Evolutionary conservation across 805 yeast species (phyloP).

Genomic region (Ogataea parapolymorpha): DNA sequence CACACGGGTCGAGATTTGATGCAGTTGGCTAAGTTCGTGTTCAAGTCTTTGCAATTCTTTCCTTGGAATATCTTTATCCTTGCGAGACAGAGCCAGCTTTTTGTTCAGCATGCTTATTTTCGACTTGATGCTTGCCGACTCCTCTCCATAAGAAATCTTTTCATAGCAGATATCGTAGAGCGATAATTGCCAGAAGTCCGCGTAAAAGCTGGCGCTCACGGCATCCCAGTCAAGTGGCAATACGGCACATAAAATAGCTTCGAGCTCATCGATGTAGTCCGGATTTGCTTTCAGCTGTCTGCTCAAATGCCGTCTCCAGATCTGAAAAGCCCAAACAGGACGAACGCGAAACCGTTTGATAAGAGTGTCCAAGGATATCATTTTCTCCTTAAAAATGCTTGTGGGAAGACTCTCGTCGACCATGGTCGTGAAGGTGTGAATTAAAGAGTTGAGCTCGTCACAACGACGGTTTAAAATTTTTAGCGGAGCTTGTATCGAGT

Average conservation of each 20-base stretch:
- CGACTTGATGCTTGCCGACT: constrained; percentile 38
- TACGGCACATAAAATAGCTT: constrained; percentile 14
- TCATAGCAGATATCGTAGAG: constrained; percentile 67
- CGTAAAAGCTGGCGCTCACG: constrained; percentile 44
- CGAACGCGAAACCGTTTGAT: constrained; percentile 43
- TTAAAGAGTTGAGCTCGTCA: constrained; percentile 68
- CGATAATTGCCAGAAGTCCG: constrained; percentile 69
- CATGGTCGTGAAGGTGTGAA: constrained; percentile 62
- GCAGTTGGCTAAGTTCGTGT: constrained; percentile 26
- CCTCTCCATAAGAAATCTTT: constrained; percentile 46
- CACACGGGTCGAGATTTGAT: constrained; percentile 27
- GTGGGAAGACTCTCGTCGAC: constrained; percentile 47
- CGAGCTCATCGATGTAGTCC: constrained; percentile 11
- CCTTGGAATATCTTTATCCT: constrained; percentile 26
- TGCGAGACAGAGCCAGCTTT: constrained; percentile 31
- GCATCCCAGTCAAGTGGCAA: constrained; percentile 22
- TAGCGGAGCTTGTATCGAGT: constrained; percentile 41
- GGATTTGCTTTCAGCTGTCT: constrained; percentile 16
- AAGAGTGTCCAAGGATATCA: constrained; percentile 43
- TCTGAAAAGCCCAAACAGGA: constrained; percentile 66
- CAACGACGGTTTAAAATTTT: constrained; percentile 68
- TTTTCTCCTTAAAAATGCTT: constrained; percentile 31
- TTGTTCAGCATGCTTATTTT: constrained; percentile 36
- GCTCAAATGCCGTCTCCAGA: constrained; percentile 60
- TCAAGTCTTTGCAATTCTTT: constrained; percentile 26